Base-by-base conservation (phyloP, 2,329 filamentous ascomycete species). In the Pyrenophora teres region DNA sequence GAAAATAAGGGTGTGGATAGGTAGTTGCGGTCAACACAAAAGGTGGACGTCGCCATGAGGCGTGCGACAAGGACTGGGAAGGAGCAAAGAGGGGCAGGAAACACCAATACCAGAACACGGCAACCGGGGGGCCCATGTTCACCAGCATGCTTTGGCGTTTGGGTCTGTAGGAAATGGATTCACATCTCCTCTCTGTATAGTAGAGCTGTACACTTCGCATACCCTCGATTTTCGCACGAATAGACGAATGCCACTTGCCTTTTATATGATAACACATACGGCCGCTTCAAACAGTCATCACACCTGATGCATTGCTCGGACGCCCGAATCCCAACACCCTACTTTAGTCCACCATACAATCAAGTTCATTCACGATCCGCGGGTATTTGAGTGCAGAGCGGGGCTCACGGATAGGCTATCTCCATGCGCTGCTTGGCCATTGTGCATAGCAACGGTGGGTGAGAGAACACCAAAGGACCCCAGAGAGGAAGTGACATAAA, bases 401-500 rank as follows among this genome's bases (percentile, higher is more conserved):
- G 3, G 68, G 38, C 7, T 41, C 45, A 2, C 46, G 13, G 9
- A 59, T 21, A 71, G 48, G 4, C 31, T 35, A 7, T 57, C 46
- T 2, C 57, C 62, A 15, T 68, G 54, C 4, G 40, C 25, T 8
- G 50, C 39, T 25, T 63, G 60, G 35, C 52, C 63, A 1, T 46
- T 40, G 19, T 55, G 47, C 51, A 65, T 60, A 12, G 60, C 47
- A n/a, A 60, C 23, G 10, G 42, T 56, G 9, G 27, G 40, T 5
- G 65, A 61, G 8, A 71, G 43, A 13, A 65, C 38, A 13, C 49
- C 56, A 4, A 69, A 49, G 0, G 60, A 57, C 23, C 68, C 61
- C 3, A 70, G 38, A 1, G 68, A 65, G 52, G 63, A 62, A 25
- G 64, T 69, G 40, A 61, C 65, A 52, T 67, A 72, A 1, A 72